Evolutionary conservation across 2,329 filamentous ascomycete species (phyloP), one percentile per base, ranked within the genome.

Genomic region (Exophiala xenobiotica): DNA sequence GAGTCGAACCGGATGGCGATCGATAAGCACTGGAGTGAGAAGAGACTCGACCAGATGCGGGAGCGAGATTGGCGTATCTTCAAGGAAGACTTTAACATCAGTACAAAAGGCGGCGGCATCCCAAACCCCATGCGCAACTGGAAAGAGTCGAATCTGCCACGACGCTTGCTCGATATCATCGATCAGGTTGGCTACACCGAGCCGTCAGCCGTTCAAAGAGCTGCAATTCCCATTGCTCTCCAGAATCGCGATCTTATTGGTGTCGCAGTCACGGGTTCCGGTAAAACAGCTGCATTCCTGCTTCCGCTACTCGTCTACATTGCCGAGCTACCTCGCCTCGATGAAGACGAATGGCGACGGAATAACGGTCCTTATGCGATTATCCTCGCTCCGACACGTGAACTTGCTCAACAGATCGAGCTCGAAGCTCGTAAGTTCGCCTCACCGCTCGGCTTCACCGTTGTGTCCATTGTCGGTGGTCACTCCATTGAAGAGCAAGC

Each of bases 1-100:
- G 82, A 87, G 57, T 83, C 84, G 54, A 73, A 76, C 1, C 81
- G 87, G 56, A 89, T 86, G 58, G 86, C 85, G 26, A 78, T 95
- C 50, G 91, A 95, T 63, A 91, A 91, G 69, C 90, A 96, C 70
- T 99, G 93, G 93, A 90, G 88, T 49, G 89, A 96, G 67, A 99
- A 99, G 82, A 81, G 79, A 56, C 75, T 97, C 57, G 83, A 88
- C 11, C 88, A 96, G 64, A 99, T 99, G 93, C 88, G 90, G 57
- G 91, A 97, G 72, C 81, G 93, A 68, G 93, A 99, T 71, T 99
- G 93, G 93, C 88, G 93, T 67, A 97, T 99, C 63, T 96, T 99
- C 83, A 99, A 97, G 73, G 93, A 97, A 70, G 91, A 99, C 70
- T 97, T 96, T 74, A 95, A 93, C 63, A 99, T 99, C 67, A 80